These are phyloP conservation scores for Naganishia randhawae DNA, from an alignment of 768 basidiomycete species.

Conservation along the genomic window DNA sequence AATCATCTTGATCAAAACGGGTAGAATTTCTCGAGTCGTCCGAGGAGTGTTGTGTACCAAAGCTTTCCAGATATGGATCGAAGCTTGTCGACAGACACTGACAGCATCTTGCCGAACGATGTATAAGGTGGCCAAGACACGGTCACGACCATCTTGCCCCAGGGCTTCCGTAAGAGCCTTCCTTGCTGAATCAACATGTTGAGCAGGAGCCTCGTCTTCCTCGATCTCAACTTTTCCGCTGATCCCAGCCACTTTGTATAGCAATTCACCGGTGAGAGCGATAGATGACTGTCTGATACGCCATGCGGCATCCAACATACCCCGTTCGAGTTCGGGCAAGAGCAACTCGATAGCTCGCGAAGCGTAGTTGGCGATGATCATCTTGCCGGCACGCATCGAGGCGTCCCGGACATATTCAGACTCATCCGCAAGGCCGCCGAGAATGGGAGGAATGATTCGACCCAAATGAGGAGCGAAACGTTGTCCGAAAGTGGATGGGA, in stretches of 20 bases:
- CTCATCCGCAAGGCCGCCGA: conserved; percentile 81
- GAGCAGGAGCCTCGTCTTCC: conserved; percentile 60
- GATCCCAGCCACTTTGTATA: conserved; percentile 96
- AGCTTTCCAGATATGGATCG: conserved; percentile 97
- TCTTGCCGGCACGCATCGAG: conserved; percentile 96
- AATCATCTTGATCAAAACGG: conserved; percentile 78
- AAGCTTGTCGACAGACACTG: conserved; percentile 78
- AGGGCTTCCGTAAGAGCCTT: conserved; percentile 82
- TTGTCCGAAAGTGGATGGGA: conserved; percentile 92
- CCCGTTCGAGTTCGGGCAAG: conserved; percentile 85
- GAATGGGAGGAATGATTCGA: conserved; percentile 87
- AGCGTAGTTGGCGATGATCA: conserved; percentile 95
- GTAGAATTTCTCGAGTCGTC: conserved; percentile 75
- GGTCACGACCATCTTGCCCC: conserved; percentile 80
- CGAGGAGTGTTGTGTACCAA: conserved; percentile 71
- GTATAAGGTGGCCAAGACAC: conserved; percentile 84
- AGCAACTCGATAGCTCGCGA: conserved; percentile 85
- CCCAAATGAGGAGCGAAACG: conserved; percentile 94
- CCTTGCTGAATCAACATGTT: conserved; percentile 70
- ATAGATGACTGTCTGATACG: conserved; percentile 94
- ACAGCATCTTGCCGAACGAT: conserved; percentile 91
- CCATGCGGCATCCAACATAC: conserved; percentile 94
- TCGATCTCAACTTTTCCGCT: conserved; percentile 78
- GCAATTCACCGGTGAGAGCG: conserved; percentile 86
- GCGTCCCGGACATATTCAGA: conserved; percentile 96